Evolutionary conservation across 2,329 filamentous ascomycete genomes (phyloP).

Genomic region (Paecilomyces variotii): DNA sequence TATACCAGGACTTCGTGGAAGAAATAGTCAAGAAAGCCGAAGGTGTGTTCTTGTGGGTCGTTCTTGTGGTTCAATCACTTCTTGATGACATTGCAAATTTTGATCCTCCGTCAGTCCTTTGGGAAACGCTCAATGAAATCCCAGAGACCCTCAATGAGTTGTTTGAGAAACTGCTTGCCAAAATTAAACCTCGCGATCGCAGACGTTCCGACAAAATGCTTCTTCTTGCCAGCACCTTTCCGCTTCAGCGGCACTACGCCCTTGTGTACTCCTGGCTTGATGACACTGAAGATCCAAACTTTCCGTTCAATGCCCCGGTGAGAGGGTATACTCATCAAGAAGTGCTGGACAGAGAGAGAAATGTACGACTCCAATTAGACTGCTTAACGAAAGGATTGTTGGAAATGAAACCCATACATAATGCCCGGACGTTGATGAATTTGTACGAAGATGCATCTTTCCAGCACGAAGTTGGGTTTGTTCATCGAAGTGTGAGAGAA

Average conservation of each 20-base stretch:
- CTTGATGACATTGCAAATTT: conserved; percentile 9
- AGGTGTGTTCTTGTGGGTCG: conserved; percentile 19
- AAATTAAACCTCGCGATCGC: conserved; percentile 6
- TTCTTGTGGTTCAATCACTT: conserved; percentile 13
- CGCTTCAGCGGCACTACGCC: neutral
- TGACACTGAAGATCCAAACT: neutral
- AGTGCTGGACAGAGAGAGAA: neutral
- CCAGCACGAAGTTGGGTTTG: neutral
- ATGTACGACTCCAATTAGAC: neutral
- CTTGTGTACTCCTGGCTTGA: conserved; percentile 4
- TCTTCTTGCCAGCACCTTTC: neutral
- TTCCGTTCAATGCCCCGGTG: neutral
- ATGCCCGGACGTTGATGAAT: neutral
- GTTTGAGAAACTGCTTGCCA: conserved; percentile 4
- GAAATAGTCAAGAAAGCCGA: conserved; percentile 5
- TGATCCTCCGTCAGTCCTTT: conserved; percentile 6
- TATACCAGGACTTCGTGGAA: conserved; percentile 1
- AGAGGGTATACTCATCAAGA: neutral
- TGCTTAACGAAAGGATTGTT: conserved; percentile 1
- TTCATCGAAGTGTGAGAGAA: conserved; percentile 1
- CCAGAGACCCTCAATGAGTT: conserved; percentile 12
- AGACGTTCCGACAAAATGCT: conserved; percentile 5
- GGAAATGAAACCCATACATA: neutral
- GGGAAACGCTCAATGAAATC: conserved; percentile 8
- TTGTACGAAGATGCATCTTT: neutral